A percentile compares a stretch with the other conserved stretches of the same genome.
phyloP scores from a whole-genome alignment of 345 rosid species.

The Rhodamnia argentea region DNA sequence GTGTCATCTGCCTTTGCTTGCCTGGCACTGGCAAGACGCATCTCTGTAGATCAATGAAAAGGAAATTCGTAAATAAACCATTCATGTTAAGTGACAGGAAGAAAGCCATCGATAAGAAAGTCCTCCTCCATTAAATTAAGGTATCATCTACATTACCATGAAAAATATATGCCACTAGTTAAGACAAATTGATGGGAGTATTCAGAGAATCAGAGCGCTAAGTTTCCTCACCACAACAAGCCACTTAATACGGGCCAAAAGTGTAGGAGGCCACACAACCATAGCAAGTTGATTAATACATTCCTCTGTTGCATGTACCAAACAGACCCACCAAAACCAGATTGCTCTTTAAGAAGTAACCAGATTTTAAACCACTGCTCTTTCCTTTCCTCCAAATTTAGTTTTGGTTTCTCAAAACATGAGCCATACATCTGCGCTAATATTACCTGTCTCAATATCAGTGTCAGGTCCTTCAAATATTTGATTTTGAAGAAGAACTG shows the following conservation, averaged over 20 bases:
- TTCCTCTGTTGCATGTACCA: background rate
- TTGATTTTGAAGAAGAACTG: constrained; percentile 66
- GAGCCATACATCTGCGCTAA: background rate
- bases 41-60: constrained; percentile 34
- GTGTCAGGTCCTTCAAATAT: constrained; percentile 97
- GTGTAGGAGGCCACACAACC: background rate
- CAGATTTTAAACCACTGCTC: background rate
- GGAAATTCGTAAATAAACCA: background rate
- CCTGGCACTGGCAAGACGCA: constrained; percentile 73
- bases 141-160: background rate
- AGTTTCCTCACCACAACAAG: background rate
- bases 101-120: background rate
- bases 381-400: background rate
- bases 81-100: background rate
- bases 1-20: constrained; percentile 49
- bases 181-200: background rate
- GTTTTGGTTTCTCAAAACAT: background rate
- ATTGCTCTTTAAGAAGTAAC: background rate
- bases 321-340: background rate
- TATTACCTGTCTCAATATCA: constrained; percentile 81
- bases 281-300: background rate
- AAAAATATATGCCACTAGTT: background rate
- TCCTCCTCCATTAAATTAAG: background rate
- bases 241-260: background rate
- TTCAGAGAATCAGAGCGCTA: background rate